Percentiles rank a stretch among this genome's conserved stretches.
Conservation (phyloP, 2,329 filamentous ascomycete species). For the Arthrobotrys pseudoclavata region DNA sequence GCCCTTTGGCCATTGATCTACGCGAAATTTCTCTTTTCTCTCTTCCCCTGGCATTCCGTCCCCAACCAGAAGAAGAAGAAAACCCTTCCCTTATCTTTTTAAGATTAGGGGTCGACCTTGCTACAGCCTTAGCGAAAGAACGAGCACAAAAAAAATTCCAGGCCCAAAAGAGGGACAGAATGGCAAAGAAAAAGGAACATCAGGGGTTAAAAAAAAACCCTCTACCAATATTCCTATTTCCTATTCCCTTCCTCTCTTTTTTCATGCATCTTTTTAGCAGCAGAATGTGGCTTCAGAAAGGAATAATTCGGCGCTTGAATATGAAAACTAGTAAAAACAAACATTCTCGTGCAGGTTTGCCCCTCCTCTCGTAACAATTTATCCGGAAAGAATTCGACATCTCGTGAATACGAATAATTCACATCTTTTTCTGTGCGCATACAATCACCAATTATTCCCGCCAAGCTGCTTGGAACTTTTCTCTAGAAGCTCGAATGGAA, state of each 20-base stretch:
- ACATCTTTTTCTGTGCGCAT: neutral
- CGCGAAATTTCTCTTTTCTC: slow-evolving; percentile 25
- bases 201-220: slow-evolving; percentile 53
- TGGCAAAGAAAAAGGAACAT: slow-evolving; percentile 48
- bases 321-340: neutral
- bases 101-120: slow-evolving; percentile 42
- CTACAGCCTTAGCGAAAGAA: slow-evolving; percentile 15
- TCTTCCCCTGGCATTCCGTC: slow-evolving; percentile 11
- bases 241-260: too few relatives aligned
- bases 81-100: slow-evolving; percentile 42
- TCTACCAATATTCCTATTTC: slow-evolving; percentile 7
- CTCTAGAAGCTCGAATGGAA: neutral
- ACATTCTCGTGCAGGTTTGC: neutral
- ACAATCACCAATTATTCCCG: neutral
- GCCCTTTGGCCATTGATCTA: neutral
- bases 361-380: neutral
- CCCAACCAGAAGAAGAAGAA: neutral
- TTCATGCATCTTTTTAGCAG: slow-evolving; percentile 20
- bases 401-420: neutral
- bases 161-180: neutral
- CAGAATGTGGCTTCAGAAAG: slow-evolving; percentile 12
- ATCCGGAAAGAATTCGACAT: neutral
- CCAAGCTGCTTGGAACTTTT: slow-evolving; percentile 11
- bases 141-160: slow-evolving; percentile 6
- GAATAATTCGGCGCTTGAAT: neutral